Evolutionary conservation across 306 rosid species (phyloP).

Genomic region (Sechiopsis laciniata): DNA sequence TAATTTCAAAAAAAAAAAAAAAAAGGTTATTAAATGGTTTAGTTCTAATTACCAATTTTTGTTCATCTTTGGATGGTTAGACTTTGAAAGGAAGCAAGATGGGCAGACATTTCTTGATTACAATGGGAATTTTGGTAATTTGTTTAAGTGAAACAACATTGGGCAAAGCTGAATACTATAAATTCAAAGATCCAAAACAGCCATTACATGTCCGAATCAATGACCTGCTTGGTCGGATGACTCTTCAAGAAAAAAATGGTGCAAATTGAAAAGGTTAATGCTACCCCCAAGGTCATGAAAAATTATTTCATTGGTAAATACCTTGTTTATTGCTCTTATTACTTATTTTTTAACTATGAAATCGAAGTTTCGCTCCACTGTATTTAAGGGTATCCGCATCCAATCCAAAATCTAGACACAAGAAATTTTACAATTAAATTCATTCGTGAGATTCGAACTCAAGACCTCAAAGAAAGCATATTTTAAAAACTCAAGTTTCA

Average conservation of each 20-base stretch:
- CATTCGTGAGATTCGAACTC: too few relatives aligned
- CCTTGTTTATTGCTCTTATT: background rate
- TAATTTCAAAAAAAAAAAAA: too few relatives aligned
- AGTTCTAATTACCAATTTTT: too few relatives aligned
- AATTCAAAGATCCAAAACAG: conserved; percentile 6
- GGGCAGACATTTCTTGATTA: background rate
- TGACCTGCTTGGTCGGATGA: background rate
- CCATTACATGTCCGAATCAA: background rate
- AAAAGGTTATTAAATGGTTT: too few relatives aligned
- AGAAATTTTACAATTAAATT: too few relatives aligned
- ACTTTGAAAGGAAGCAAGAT: background rate
- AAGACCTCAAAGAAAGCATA: too few relatives aligned
- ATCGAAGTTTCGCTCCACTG: too few relatives aligned
- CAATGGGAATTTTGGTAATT: background rate
- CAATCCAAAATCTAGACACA: too few relatives aligned
- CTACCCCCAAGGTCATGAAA: background rate
- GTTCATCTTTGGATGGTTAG: background rate
- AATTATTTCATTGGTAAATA: conserved; percentile 6
- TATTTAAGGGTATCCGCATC: too few relatives aligned
- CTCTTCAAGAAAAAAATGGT: background rate
- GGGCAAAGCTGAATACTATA: background rate
- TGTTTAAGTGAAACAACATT: background rate
- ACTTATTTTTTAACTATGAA: too few relatives aligned
- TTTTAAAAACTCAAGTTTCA: too few relatives aligned
- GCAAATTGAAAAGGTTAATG: background rate